phyloP scores from a whole-genome alignment of 169 alveolate species.

The Cryptosporidium viatorum region DNA sequence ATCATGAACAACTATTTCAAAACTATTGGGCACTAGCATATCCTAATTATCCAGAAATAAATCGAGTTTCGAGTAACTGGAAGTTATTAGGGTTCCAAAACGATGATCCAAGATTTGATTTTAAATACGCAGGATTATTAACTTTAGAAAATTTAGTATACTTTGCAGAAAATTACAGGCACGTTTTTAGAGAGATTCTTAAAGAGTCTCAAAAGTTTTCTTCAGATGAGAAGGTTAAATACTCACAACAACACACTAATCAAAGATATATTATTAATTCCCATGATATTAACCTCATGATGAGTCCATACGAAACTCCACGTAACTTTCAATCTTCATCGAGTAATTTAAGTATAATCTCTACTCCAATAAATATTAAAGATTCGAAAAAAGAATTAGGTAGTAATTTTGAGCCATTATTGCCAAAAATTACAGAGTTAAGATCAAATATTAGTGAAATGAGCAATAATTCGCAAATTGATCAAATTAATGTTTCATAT shows the following conservation, averaged over 20 bases:
- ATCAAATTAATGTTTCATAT: constrained; percentile 27
- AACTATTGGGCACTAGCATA: constrained; percentile 70
- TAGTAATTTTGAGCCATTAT: constrained; percentile 11
- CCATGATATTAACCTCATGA: not conserved
- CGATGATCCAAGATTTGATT: constrained; percentile 55
- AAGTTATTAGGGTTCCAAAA: constrained; percentile 49
- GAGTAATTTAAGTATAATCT: not conserved
- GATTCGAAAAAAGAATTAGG: not conserved
- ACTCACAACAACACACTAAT: not conserved
- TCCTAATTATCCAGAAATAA: constrained; percentile 62
- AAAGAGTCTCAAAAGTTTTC: constrained; percentile 41
- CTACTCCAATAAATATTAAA: constrained; percentile 27
- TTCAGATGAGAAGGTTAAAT: not conserved
- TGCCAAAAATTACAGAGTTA: constrained; percentile 52
- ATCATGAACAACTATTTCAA: constrained; percentile 61
- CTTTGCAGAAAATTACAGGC: constrained; percentile 66
- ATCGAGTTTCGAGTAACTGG: constrained; percentile 55
- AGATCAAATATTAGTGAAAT: constrained; percentile 13
- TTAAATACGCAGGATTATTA: constrained; percentile 42
- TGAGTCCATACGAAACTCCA: constrained; percentile 41
- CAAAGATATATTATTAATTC: constrained; percentile 4
- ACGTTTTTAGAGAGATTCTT: constrained; percentile 24
- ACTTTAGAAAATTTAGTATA: constrained; percentile 61
- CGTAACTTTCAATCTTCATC: not conserved
- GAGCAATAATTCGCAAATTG: constrained; percentile 10